phyloP scores from a whole-genome alignment of 169 alveolate species.

The Eimeria acervulina region DNA sequence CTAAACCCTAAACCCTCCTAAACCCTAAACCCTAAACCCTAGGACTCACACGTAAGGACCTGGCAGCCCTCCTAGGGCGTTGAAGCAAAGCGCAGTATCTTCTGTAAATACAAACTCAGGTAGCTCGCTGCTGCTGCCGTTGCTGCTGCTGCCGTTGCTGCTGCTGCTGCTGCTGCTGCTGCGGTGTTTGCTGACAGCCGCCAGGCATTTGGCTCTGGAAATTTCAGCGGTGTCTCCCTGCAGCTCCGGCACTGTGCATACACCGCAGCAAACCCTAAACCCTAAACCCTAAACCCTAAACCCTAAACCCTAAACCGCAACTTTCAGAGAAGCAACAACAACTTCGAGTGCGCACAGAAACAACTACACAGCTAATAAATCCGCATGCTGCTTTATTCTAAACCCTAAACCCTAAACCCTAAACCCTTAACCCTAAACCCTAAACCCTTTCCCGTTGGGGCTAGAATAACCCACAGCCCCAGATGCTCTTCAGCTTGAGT shows the following conservation, averaged over 20 bases:
- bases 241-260: conserved; percentile 87
- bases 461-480: neutral
- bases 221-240: conserved; percentile 90
- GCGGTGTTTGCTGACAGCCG: conserved; percentile 85
- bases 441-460: neutral
- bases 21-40: conserved; percentile 40
- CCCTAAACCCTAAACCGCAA: neutral
- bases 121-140: conserved; percentile 15
- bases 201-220: conserved; percentile 88
- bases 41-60: conserved; percentile 96
- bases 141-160: conserved; percentile 22
- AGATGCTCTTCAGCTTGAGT: neutral
- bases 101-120: conserved; percentile 92
- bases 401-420: conserved; percentile 26
- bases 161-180: conserved; percentile 74
- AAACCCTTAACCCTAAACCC: conserved; percentile 11
- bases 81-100: conserved; percentile 96
- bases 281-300: conserved; percentile 20
- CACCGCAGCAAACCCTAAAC: conserved; percentile 13
- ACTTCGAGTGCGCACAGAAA: too few species aligned
- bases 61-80: conserved; percentile 96
- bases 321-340: too few species aligned
- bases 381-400: neutral
- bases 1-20: neutral
- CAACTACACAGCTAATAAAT: too few species aligned